A percentile compares a stretch with the other conserved stretches of the same genome.
Conservation (phyloP, 1,284 basidiomycete species). For the Ceratorhiza oryzae-sativae region DNA sequence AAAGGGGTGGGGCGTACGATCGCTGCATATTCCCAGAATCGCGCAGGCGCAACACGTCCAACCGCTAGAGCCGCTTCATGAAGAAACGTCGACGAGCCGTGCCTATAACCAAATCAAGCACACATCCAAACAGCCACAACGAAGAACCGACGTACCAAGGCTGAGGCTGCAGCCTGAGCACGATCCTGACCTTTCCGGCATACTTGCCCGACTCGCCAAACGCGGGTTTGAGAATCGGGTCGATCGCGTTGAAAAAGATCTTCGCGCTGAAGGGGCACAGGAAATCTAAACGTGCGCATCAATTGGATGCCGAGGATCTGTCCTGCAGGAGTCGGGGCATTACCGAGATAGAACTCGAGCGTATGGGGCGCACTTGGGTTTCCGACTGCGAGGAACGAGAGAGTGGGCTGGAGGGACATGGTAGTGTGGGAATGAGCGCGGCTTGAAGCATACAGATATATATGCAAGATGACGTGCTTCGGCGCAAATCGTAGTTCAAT, state of each 20-base stretch:
- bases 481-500: background rate
- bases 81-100: constrained; percentile 72
- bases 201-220: constrained; percentile 71
- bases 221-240: constrained; percentile 66
- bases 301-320: too few relatives aligned
- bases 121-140: background rate
- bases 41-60: constrained; percentile 69
- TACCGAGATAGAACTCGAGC: constrained; percentile 87
- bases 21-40: constrained; percentile 79
- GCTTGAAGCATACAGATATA: background rate
- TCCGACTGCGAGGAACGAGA: constrained; percentile 78
- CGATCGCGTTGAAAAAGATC: constrained; percentile 61
- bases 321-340: constrained; percentile 49
- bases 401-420: constrained; percentile 86
- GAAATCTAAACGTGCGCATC: constrained; percentile 40
- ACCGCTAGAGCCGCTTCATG: constrained; percentile 87
- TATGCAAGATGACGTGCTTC: background rate
- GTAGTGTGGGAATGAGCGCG: background rate
- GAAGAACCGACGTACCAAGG: constrained; percentile 53
- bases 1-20: constrained; percentile 55
- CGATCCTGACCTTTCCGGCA: constrained; percentile 77
- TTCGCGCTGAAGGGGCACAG: constrained; percentile 60
- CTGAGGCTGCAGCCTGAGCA: constrained; percentile 82
- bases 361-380: constrained; percentile 73
- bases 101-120: constrained; percentile 58